Evolutionary conservation across 2,329 filamentous ascomycete species (phyloP), one percentile per base, ranked within the genome.

Genomic region (Helotiales sp.): DNA sequence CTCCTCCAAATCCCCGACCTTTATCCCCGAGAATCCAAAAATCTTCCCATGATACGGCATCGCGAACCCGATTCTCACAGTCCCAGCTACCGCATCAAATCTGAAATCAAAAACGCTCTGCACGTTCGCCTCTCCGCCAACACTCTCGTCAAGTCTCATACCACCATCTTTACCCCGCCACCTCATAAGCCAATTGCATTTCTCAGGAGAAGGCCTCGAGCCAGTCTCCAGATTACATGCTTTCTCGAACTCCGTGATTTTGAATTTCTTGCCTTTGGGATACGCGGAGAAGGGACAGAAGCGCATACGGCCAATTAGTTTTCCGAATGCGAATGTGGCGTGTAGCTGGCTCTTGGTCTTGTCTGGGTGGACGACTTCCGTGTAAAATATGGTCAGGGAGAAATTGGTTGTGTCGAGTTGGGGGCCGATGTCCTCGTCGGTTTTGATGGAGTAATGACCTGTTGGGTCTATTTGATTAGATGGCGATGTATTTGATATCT

Each of bases 111-210:
- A 34, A 13, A 34, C 34, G 2, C 54, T 20, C 20, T 30, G 54
- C 28, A 34, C 54, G 10, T 57, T 57, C 13, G 22, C 28, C 10
- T 57, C 54, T 1, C 54, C 54, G 8, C 54, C 54, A 2, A 57
- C 54, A n/a, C 2, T 2, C 17, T 57, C 28, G 20, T 57, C 34
- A 1, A 30, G 54, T 20, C 54, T 17, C 54, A 57, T 57, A 15
- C 54, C 54, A 8, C 54, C 30, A 24, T 57, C 54, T 20, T n/a
- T 17, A 6, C 54, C 54, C 28, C 54, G 34, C 54, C 54, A 57
- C 28, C 54, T 57, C 54, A 57, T 57, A 11, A 57, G 54, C 54
- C 54, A 57, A 20, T 57, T 57, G 28, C 54, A 20, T 34, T 20
- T n/a, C 17, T 57, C 54, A 6, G 54, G 54, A 11, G 13, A 57